Evolutionary conservation across 2,329 filamentous ascomycete genomes (phyloP).

Genomic region (Penicillium sp.): DNA sequence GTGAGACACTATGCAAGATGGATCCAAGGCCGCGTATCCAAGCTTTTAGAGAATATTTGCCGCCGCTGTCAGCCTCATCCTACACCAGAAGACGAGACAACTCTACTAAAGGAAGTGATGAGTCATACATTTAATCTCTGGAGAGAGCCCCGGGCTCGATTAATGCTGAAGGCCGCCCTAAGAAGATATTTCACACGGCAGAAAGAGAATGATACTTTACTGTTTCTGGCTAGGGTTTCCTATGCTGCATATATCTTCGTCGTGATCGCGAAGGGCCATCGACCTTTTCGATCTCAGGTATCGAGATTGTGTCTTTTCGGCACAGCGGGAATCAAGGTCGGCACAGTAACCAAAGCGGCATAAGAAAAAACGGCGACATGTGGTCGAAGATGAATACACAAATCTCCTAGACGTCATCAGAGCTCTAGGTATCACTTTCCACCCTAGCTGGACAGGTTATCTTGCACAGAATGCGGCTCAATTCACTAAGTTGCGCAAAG

Average conservation of each 20-base stretch:
- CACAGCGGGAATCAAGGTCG: background rate
- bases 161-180: background rate
- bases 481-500: no score
- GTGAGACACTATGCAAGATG: background rate
- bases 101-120: background rate
- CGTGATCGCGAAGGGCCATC: background rate
- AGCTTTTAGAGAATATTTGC: background rate
- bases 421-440: background rate
- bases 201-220: background rate
- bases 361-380: background rate
- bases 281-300: background rate
- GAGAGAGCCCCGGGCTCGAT: background rate
- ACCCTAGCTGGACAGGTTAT: background rate
- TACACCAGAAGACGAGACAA: background rate
- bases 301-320: background rate
- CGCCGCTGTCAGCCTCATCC: background rate
- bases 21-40: background rate
- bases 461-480: background rate
- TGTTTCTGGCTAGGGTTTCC: background rate
- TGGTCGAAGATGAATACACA: background rate
- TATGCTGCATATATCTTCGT: background rate
- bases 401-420: background rate
- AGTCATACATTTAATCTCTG: background rate
- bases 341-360: background rate
- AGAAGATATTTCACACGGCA: background rate